A percentile compares a stretch with the other conserved stretches of the same genome.
Conservation (phyloP, 352 stramenopile genomes). For the Globisporangium cederbergense region DNA sequence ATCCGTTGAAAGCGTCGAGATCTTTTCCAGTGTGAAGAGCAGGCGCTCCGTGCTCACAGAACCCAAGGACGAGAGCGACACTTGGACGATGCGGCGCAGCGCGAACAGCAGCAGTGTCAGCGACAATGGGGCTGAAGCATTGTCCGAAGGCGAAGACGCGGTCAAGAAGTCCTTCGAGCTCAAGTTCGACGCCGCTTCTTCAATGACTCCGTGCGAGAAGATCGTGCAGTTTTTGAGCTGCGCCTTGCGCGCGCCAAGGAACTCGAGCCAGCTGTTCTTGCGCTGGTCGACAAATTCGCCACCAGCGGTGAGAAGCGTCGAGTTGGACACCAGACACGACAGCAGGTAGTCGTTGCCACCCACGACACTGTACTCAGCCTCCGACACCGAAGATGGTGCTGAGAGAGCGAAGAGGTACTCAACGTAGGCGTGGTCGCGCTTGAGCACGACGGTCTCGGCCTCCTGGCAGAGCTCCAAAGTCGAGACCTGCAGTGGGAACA, state of each 20-base stretch:
- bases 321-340: conserved; percentile 23
- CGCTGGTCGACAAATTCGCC: neutral
- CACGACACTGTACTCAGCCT: neutral
- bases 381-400: conserved; percentile 3
- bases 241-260: conserved; percentile 27
- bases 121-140: conserved; percentile 9
- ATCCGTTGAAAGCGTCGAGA: conserved; percentile 21
- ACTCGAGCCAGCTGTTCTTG: conserved; percentile 28
- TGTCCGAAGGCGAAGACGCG: conserved; percentile 2
- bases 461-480: conserved; percentile 63
- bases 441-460: conserved; percentile 44
- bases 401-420: conserved; percentile 47
- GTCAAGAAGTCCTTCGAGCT: conserved; percentile 51
- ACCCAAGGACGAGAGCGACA: conserved; percentile 31
- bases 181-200: conserved; percentile 42
- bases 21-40: conserved; percentile 61
- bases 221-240: conserved; percentile 1
- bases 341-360: conserved; percentile 27
- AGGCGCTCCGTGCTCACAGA: conserved; percentile 45
- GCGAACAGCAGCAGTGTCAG: conserved; percentile 52
- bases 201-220: conserved; percentile 34
- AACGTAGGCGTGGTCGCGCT: conserved; percentile 57
- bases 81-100: conserved; percentile 46
- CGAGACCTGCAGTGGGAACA: conserved; percentile 30
- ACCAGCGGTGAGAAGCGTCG: conserved; percentile 8